Conservation (phyloP, 805 yeast genomes). For the Zygosaccharomyces pseudorouxii region DNA sequence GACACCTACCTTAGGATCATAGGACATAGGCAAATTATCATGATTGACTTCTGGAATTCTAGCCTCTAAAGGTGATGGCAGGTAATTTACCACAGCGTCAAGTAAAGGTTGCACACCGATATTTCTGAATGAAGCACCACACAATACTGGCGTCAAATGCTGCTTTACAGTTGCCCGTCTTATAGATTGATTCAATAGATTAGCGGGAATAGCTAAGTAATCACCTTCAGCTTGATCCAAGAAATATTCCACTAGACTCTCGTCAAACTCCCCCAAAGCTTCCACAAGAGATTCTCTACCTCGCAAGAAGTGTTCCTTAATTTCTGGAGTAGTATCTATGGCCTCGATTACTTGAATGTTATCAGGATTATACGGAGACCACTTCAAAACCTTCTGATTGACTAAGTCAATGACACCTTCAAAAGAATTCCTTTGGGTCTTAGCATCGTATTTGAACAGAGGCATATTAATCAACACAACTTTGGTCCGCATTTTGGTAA, state of each 20-base stretch:
- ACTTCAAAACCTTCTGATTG: constrained; percentile 45
- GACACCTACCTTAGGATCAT: constrained; percentile 45
- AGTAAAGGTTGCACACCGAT: constrained; percentile 93
- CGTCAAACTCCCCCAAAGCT: constrained; percentile 79
- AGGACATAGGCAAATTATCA: constrained; percentile 31
- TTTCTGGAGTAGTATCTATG: constrained; percentile 34
- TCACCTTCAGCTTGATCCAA: constrained; percentile 63
- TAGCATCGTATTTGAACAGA: constrained; percentile 46
- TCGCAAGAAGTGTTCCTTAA: constrained; percentile 46
- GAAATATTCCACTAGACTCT: constrained; percentile 67
- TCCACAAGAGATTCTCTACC: constrained; percentile 78
- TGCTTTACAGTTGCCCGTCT: constrained; percentile 56
- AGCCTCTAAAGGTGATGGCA: constrained; percentile 78
- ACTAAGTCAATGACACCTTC: constrained; percentile 58
- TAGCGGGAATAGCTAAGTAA: constrained; percentile 58
- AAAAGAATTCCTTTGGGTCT: constrained; percentile 34
- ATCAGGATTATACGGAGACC: constrained; percentile 38
- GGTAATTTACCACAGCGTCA: constrained; percentile 71
- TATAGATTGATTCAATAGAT: constrained; percentile 54
- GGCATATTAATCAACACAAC: constrained; percentile 78
- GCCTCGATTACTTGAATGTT: constrained; percentile 51
- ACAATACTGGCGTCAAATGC: constrained; percentile 69
- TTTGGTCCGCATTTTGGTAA: constrained; percentile 66
- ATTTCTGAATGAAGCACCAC: constrained; percentile 90
- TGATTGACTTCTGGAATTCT: constrained; percentile 44